phyloP scores from a whole-genome alignment of 1,139 yeast genomes.

The Suhomyces coccinellae region DNA sequence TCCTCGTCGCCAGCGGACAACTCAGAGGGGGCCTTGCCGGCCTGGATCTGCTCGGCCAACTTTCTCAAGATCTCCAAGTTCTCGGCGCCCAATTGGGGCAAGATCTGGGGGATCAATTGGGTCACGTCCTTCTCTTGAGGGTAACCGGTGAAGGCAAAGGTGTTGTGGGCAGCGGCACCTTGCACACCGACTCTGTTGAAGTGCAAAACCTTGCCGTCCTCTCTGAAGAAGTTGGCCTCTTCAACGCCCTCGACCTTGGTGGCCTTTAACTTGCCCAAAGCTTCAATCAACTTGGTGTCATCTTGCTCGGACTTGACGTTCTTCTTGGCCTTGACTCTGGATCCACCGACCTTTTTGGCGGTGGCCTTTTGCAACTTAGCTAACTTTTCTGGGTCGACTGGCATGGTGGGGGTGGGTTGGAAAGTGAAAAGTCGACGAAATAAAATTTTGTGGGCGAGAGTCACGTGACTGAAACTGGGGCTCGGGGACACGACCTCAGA shows the following conservation, averaged over 20 bases:
- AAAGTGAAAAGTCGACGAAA: conserved; percentile 26
- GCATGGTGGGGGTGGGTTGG: conserved; percentile 47
- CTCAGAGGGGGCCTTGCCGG: conserved; percentile 49
- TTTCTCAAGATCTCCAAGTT: conserved; percentile 86
- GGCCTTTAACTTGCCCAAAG: conserved; percentile 87
- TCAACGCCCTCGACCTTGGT: conserved; percentile 87
- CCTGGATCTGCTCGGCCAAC: conserved; percentile 88
- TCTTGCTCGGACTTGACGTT: conserved; percentile 67
- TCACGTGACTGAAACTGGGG: background rate
- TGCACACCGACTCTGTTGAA: conserved; percentile 95
- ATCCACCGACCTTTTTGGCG: conserved; percentile 83
- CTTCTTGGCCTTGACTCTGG: conserved; percentile 82
- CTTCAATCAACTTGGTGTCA: conserved; percentile 87
- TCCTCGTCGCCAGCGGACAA: conserved; percentile 63
- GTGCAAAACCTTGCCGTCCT: conserved; percentile 94
- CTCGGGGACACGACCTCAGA: background rate
- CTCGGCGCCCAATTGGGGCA: conserved; percentile 97
- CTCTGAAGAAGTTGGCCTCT: conserved; percentile 97
- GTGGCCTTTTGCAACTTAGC: conserved; percentile 78
- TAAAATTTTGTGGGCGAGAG: background rate
- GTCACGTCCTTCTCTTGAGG: conserved; percentile 92
- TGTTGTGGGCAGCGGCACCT: conserved; percentile 87
- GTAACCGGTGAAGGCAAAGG: conserved; percentile 93
- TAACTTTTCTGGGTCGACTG: conserved; percentile 84
- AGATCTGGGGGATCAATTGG: conserved; percentile 91